phyloP scores from a whole-genome alignment of 23 red algal species.

The Gracilariopsis chorda region DNA sequence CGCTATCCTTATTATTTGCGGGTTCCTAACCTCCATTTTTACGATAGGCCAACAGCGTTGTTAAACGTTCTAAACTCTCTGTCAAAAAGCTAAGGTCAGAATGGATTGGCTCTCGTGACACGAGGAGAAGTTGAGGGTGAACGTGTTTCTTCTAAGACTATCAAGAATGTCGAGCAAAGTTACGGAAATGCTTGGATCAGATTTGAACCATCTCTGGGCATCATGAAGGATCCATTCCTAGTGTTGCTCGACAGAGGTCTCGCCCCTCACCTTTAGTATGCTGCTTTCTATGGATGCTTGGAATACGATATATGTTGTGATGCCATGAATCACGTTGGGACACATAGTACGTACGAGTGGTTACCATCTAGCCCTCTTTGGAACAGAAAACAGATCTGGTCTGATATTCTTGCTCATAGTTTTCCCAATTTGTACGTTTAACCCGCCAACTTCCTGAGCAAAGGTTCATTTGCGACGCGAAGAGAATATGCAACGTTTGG shows the following conservation, averaged over 20 bases:
- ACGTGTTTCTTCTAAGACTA: slow-evolving; percentile 27
- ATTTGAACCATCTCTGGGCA: slow-evolving; percentile 67
- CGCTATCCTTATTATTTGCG: slow-evolving; percentile 54
- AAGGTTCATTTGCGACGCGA: slow-evolving; percentile 65
- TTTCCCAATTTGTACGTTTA: slow-evolving; percentile 77
- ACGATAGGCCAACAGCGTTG: slow-evolving; percentile 67
- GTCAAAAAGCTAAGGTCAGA: background rate
- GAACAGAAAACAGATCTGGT: slow-evolving; percentile 33
- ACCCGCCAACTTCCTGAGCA: slow-evolving; percentile 62
- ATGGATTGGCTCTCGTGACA: slow-evolving; percentile 48
- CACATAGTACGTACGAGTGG: slow-evolving; percentile 71
- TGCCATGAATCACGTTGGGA: slow-evolving; percentile 68
- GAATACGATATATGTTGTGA: slow-evolving; percentile 30
- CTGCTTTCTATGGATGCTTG: slow-evolving; percentile 69
- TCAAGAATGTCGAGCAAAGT: slow-evolving; percentile 21
- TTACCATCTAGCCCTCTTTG: slow-evolving; percentile 59
- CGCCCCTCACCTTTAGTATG: slow-evolving; percentile 62
- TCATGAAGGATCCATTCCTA: slow-evolving; percentile 67
- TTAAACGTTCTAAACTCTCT: slow-evolving; percentile 68
- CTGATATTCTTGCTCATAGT: slow-evolving; percentile 59
- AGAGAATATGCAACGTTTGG: slow-evolving; percentile 62
- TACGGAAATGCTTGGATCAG: slow-evolving; percentile 72
- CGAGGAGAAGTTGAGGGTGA: slow-evolving; percentile 20
- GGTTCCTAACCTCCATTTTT: slow-evolving; percentile 53
- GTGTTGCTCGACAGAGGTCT: slow-evolving; percentile 73